Evolutionary conservation across 2,329 filamentous ascomycete genomes (phyloP).

Genomic region (Gremmenia infestans): DNA sequence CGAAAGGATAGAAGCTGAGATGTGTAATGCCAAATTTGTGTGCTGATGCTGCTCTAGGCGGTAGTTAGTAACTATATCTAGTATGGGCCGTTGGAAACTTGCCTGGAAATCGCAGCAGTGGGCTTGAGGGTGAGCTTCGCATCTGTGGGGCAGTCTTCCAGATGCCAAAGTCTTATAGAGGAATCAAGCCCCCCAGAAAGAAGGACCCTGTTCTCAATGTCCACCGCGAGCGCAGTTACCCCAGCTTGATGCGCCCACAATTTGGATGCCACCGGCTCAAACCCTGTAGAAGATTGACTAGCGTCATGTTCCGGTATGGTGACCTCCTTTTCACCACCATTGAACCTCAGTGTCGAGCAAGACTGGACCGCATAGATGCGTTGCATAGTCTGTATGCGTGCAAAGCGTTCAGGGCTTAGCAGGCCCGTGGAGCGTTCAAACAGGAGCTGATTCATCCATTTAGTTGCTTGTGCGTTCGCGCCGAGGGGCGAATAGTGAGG

Average conservation of each 20-base stretch:
- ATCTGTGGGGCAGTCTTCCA: slow-evolving; percentile 52
- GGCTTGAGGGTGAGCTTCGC: slow-evolving; percentile 48
- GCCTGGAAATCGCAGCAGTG: slow-evolving; percentile 45
- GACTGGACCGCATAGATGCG: slow-evolving; percentile 66
- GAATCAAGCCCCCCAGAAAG: slow-evolving; percentile 83
- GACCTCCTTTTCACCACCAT: slow-evolving; percentile 48
- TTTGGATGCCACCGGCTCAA: slow-evolving; percentile 6
- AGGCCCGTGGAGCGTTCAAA: slow-evolving; percentile 71
- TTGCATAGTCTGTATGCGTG: slow-evolving; percentile 58
- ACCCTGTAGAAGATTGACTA: background rate
- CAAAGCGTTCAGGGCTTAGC: slow-evolving; percentile 57
- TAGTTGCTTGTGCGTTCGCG: background rate
- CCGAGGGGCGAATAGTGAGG: too few relatives aligned
- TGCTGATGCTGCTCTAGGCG: slow-evolving; percentile 27
- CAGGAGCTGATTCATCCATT: slow-evolving; percentile 73
- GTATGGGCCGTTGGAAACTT: background rate
- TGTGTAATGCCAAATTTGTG: slow-evolving; percentile 73
- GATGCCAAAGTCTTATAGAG: slow-evolving; percentile 80
- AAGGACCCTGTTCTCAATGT: slow-evolving; percentile 76
- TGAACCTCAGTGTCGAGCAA: slow-evolving; percentile 63
- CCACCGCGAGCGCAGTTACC: slow-evolving; percentile 73
- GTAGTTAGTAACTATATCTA: background rate
- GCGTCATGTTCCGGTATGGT: slow-evolving; percentile 11
- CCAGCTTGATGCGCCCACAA: slow-evolving; percentile 69
- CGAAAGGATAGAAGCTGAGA: slow-evolving; percentile 73